A percentile compares a stretch with the other conserved stretches of the same genome.
These are phyloP conservation scores for Cucurbita pepo DNA, from an alignment of 306 rosid species.

Conservation along the genomic window DNA sequence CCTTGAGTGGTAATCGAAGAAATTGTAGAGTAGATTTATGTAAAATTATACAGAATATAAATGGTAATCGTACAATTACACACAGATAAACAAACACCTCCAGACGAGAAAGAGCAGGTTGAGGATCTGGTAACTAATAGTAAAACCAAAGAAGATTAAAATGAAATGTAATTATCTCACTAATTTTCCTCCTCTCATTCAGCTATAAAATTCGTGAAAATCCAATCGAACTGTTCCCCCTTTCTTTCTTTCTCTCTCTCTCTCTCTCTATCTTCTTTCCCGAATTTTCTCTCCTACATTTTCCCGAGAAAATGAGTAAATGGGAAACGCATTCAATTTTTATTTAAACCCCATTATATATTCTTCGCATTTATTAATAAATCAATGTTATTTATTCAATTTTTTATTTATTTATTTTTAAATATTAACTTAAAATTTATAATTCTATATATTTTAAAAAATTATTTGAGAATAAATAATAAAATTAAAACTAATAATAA, in stretches of 20 bases:
- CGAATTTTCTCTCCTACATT: background rate
- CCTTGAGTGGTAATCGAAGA: background rate
- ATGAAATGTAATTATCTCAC: background rate
- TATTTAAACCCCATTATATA: background rate
- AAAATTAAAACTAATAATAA: no score
- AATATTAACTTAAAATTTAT: no score
- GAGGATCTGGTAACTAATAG: constrained; percentile 3
- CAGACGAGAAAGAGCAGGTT: background rate
- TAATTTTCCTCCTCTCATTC: background rate
- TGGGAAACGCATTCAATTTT: background rate
- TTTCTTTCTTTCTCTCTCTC: background rate
- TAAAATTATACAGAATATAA: background rate
- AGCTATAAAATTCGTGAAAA: background rate
- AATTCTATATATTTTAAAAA: no score
- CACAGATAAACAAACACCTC: background rate
- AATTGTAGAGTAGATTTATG: background rate
- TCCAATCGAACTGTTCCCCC: background rate
- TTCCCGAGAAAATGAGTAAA: background rate
- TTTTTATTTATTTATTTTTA: no score
- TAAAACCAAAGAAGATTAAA: background rate
- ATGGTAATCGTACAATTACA: constrained; percentile 1
- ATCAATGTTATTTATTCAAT: background rate
- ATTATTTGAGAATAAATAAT: no score
- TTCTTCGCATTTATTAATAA: background rate
- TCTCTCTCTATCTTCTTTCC: background rate